Percentiles rank a stretch among this genome's conserved stretches.
Conservation (phyloP, 1,284 basidiomycete genomes). For the Marasmius sp. region DNA sequence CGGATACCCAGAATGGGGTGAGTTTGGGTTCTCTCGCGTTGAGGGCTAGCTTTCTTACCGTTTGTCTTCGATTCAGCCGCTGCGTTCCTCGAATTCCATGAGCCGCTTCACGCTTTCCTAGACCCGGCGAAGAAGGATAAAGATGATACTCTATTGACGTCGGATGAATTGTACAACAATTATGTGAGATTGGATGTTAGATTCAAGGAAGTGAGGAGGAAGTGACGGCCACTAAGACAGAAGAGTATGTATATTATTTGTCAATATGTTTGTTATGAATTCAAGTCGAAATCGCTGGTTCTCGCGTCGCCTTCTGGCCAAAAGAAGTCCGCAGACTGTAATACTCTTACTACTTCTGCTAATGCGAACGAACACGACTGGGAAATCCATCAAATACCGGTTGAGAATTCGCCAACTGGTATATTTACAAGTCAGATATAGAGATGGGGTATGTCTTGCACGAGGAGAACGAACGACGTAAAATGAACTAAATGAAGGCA, state of each 20-base stretch:
- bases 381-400: too few relatives aligned
- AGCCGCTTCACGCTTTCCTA: slow-evolving; percentile 53
- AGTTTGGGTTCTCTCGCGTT: slow-evolving; percentile 17
- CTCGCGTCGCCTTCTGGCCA: not conserved
- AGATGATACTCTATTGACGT: slow-evolving; percentile 55
- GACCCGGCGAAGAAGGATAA: slow-evolving; percentile 44
- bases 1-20: slow-evolving; percentile 60
- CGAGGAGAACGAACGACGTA: too few relatives aligned
- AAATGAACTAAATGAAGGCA: too few relatives aligned
- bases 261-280: not conserved
- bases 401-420: too few relatives aligned
- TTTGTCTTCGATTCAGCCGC: slow-evolving; percentile 42
- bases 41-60: not conserved
- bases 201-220: slow-evolving; percentile 9
- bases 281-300: not conserved
- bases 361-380: too few relatives aligned
- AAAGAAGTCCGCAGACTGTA: not conserved
- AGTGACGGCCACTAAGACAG: not conserved
- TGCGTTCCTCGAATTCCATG: slow-evolving; percentile 76
- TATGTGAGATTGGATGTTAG: slow-evolving; percentile 52
- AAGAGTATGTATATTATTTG: not conserved
- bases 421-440: too few relatives aligned
- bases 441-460: too few relatives aligned
- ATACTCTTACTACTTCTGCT: too few relatives aligned
- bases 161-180: slow-evolving; percentile 61